These are phyloP conservation scores for Fagus sylvatica DNA, from an alignment of 306 rosid species.

Conservation along the genomic window DNA sequence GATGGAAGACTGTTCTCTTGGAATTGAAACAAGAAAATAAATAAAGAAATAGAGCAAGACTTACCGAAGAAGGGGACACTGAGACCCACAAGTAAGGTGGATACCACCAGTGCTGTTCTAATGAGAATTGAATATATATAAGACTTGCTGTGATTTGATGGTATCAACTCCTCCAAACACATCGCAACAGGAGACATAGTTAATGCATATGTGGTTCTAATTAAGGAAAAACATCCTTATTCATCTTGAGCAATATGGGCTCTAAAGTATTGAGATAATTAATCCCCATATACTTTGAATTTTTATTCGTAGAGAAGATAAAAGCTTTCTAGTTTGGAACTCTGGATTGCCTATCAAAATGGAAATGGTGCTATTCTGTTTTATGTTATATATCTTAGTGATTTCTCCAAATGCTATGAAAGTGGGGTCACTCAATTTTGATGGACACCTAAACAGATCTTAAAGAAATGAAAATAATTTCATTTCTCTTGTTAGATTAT, in stretches of 20 bases:
- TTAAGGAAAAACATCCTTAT: slow-evolving; percentile 51
- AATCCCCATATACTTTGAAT: not conserved
- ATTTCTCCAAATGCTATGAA: not conserved
- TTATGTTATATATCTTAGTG: too few species aligned
- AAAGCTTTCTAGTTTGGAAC: not conserved
- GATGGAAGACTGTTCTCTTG: not conserved
- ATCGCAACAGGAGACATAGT: slow-evolving; percentile 95
- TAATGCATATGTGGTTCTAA: slow-evolving; percentile 76
- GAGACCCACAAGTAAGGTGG: slow-evolving; percentile 81
- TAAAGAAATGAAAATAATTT: not conserved
- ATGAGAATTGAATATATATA: slow-evolving; percentile 61
- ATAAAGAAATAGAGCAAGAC: slow-evolving; percentile 27
- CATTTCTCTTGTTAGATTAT: not conserved
- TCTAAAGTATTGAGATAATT: slow-evolving; percentile 11
- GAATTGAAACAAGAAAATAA: not conserved
- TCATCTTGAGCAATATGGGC: slow-evolving; percentile 3
- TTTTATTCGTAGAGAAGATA: slow-evolving; percentile 1
- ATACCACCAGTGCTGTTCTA: slow-evolving; percentile 79
- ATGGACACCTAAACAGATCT: not conserved
- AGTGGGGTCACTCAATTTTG: not conserved
- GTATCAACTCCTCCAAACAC: slow-evolving; percentile 96
- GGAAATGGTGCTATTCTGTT: not conserved
- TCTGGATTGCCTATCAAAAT: not conserved
- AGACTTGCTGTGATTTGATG: slow-evolving; percentile 68
- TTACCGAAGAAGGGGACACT: slow-evolving; percentile 91